Evolutionary conservation across 139 green algal genomes (phyloP), one percentile per base, ranked within the genome.

Genomic region (Micractinium sp.): DNA sequence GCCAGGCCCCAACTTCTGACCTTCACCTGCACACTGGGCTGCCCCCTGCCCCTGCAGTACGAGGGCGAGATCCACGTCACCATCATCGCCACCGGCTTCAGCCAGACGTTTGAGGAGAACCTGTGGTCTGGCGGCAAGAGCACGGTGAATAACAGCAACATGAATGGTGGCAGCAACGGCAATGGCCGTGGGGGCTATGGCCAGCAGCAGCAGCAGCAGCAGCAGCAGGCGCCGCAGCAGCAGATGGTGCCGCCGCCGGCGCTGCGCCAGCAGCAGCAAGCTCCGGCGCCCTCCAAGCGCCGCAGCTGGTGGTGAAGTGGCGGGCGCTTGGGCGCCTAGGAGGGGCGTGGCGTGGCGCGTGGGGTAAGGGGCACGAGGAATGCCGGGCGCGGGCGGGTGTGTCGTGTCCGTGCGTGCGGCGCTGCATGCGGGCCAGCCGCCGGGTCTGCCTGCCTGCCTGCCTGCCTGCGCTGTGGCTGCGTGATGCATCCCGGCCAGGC

Each of bases 11-110:
- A n/a, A n/a, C n/a, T n/a, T n/a, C n/a, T n/a, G n/a, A n/a, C n/a
- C n/a, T n/a, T n/a, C n/a, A n/a, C n/a, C n/a, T n/a, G n/a, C n/a
- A n/a, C n/a, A n/a, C n/a, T n/a, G n/a, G n/a, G n/a, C n/a, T n/a
- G n/a, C n/a, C n/a, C n/a, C n/a, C n/a, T n/a, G 25, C 12, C 76
- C 38, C 35, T 88, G 85, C 85, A 90, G 86, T 90, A 90, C 78
- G 86, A 90, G 86, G 86, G 92, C 56, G 93, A 96, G 85, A 94
- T 98, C 31, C 93, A 96, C 90, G 95, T 98, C 41, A 99, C 97
- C 88, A 98, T 99, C 92, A 98, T 99, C 35, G 97, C 97, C 25
- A 99, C 97, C 19, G 97, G 97, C 35, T 98, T 99, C 89, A 87
- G 41, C 56, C 93, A 95, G 60, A 95, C 93, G 2, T 97, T 96